Evolutionary conservation across 306 rosid genomes (phyloP), one percentile per base, ranked within the genome.

Genomic region (Dalbergia oliveri): DNA sequence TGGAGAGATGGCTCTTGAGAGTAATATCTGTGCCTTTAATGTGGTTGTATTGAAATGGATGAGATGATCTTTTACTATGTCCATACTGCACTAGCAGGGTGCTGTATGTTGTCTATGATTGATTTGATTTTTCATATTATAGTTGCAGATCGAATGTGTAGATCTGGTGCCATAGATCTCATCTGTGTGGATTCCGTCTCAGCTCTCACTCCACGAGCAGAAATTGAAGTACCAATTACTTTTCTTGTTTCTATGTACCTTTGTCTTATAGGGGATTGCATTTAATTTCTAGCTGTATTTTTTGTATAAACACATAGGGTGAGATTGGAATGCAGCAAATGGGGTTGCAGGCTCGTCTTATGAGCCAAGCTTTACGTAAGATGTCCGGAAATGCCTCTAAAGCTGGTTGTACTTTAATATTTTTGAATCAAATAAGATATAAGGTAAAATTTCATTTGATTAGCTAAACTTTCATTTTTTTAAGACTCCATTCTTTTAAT

Each of bases 251-350:
- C 60, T 66, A 58, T 78, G 75, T 75, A 66, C 34, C 56, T 35
- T 49, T 35, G 11, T 15, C 71, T 68, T 41, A 61, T 50, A 45
- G 58, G 75, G 43, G 37, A 72, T 63, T 77, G 43, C 59, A 3
- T 63, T 61, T 62, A 59, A 12, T 19, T 59, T 77, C 75, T 85
- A 73, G 90, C 86, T 68, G 11, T 0, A 13, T 62, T 68, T 72
- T 73, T 84, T 57, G 14, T 71, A 19, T 51, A 67, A 60, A 56
- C 76, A 13, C 75, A 21, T 67, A 93, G 99, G 97, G 98, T 76
- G 99, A 95, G 93, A 95, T 95, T 73, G 99, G 99, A 61, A 95
- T 95, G 99, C 99, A 95, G 70, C 99, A 95, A 88, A 95, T 95
- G 93, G 99, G 99, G 83, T 78, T 95, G 89, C 99, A 95, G 85